Percentiles rank a stretch among this genome's conserved stretches.
These are phyloP conservation scores for Beauveria bassiana DNA, from an alignment of 2,329 filamentous ascomycete species.

Conservation along the genomic window DNA sequence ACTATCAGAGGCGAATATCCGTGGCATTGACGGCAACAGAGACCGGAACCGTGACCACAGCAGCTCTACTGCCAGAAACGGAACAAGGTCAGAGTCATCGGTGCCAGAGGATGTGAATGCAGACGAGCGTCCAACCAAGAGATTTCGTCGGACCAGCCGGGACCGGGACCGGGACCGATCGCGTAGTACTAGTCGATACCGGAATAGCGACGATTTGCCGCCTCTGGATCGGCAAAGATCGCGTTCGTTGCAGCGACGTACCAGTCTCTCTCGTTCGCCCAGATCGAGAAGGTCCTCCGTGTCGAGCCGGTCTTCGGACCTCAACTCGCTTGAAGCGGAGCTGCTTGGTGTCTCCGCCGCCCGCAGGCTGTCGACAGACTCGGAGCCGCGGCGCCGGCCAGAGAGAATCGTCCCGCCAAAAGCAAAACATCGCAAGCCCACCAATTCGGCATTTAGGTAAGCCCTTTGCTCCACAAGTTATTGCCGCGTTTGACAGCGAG, in stretches of 20 bases:
- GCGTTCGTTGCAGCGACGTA: constrained; percentile 1
- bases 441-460: constrained; percentile 11
- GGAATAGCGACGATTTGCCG: not conserved
- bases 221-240: not conserved
- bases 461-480: not conserved
- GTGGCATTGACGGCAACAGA: not conserved
- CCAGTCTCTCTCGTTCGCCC: not conserved
- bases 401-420: not conserved
- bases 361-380: constrained; percentile 6
- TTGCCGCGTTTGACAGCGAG: not conserved
- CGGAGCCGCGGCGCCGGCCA: not conserved
- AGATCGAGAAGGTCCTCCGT: constrained; percentile 4
- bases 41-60: not conserved
- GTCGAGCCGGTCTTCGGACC: constrained; percentile 9
- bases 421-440: constrained; percentile 1
- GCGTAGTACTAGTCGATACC: not conserved
- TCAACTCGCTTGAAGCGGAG: constrained; percentile 11
- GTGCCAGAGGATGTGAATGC: not conserved
- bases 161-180: not conserved
- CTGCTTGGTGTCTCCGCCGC: constrained; percentile 7
- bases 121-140: not conserved
- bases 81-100: not conserved
- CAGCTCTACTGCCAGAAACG: not conserved
- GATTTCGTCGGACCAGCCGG: not conserved
- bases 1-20: not conserved